Conservation (phyloP, 2,329 filamentous ascomycete genomes). For the Trichophyton benhamiae region DNA sequence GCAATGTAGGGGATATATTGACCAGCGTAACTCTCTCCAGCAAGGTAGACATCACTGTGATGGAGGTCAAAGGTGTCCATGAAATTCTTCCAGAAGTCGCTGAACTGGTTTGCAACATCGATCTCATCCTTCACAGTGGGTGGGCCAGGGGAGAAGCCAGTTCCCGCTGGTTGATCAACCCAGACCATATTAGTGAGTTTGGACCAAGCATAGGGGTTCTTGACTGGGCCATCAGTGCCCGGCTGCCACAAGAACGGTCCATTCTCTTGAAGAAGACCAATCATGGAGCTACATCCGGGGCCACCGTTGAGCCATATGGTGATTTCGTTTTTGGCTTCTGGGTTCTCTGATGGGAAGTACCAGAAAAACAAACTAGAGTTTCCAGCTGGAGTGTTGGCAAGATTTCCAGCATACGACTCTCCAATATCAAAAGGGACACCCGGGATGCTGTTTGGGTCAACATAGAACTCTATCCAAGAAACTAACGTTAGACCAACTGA, state of each 20-base stretch:
- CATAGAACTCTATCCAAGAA: conserved; percentile 42
- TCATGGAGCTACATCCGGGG: conserved; percentile 46
- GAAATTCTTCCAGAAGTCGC: conserved; percentile 70
- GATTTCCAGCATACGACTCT: conserved; percentile 36
- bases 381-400: conserved; percentile 40
- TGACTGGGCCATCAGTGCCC: conserved; percentile 52
- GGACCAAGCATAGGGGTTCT: conserved; percentile 61
- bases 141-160: conserved; percentile 56
- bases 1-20: conserved; percentile 59
- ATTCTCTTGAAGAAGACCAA: conserved; percentile 62
- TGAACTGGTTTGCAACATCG: conserved; percentile 57
- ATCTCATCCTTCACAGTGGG: conserved; percentile 53
- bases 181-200: conserved; percentile 66
- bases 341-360: conserved; percentile 38
- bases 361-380: conserved; percentile 40
- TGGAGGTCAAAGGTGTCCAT: conserved; percentile 55
- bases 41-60: conserved; percentile 56
- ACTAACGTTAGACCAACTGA: background rate
- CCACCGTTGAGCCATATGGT: conserved; percentile 41
- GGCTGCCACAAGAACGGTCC: conserved; percentile 58
- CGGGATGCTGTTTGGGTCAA: conserved; percentile 53
- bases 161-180: conserved; percentile 53
- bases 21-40: conserved; percentile 60
- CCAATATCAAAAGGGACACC: conserved; percentile 57
- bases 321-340: conserved; percentile 33